A percentile compares a stretch with the other conserved stretches of the same genome.
These are phyloP conservation scores for Geotrichum reessii DNA, from an alignment of 1,139 yeast genomes.

Conservation along the genomic window DNA sequence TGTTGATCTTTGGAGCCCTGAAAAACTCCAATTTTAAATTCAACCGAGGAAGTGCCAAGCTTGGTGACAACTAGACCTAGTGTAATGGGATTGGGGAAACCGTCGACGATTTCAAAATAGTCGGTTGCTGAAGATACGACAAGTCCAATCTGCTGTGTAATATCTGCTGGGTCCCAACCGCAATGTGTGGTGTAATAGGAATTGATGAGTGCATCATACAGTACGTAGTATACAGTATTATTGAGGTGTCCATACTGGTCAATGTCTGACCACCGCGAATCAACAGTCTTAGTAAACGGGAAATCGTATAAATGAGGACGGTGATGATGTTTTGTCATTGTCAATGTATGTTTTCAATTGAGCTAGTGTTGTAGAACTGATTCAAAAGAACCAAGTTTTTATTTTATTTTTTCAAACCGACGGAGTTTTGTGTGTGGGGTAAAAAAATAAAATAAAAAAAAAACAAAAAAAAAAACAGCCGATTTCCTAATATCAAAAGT, in stretches of 20 bases:
- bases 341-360: not conserved
- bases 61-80: constrained; percentile 30
- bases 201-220: constrained; percentile 32
- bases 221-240: constrained; percentile 32
- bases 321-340: not conserved
- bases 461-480: not conserved
- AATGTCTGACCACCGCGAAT: constrained; percentile 33
- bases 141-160: constrained; percentile 25
- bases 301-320: constrained; percentile 21
- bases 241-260: constrained; percentile 34
- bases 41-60: constrained; percentile 31
- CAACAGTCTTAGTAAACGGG: constrained; percentile 23
- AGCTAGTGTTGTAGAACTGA: not conserved
- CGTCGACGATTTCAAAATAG: constrained; percentile 29
- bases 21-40: constrained; percentile 33
- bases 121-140: constrained; percentile 33
- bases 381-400: not conserved
- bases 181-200: constrained; percentile 30
- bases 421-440: not conserved
- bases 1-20: constrained; percentile 20
- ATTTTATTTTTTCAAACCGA: not conserved
- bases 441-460: not conserved
- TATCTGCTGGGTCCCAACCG: constrained; percentile 23
- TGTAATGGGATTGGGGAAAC: constrained; percentile 31
- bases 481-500: not conserved